Evolutionary conservation across 352 stramenopile genomes (phyloP).

Genomic region (Globisporangium solare): DNA sequence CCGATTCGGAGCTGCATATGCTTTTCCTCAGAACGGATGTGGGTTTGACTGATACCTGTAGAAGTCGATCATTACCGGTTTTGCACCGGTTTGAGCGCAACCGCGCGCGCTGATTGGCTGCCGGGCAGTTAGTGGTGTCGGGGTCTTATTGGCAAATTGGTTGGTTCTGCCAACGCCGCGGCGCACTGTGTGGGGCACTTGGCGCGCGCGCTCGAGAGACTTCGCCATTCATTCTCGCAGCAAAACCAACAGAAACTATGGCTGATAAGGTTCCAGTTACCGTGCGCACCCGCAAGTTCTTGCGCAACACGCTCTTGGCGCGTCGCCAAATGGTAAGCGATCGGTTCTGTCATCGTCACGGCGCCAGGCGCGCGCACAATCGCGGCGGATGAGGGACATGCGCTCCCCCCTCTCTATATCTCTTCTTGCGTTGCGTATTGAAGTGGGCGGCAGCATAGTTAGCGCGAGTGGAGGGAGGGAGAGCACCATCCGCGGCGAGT

Average conservation of each 20-base stretch:
- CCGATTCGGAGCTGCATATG: too few species aligned
- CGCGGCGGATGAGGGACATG: neutral
- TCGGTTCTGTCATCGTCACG: neutral
- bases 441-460: too few species aligned
- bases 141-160: constrained; percentile 46
- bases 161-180: constrained; percentile 48
- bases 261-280: constrained; percentile 93
- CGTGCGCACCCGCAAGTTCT: constrained; percentile 99
- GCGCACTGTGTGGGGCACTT: neutral
- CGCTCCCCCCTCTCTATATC: neutral
- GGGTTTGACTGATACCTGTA: neutral
- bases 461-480: too few species aligned
- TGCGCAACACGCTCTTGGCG: constrained; percentile 96
- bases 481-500: too few species aligned
- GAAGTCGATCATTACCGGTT: neutral
- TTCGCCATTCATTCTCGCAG: constrained; percentile 51
- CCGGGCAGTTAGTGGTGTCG: constrained; percentile 19
- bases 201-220: constrained; percentile 18
- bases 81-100: neutral
- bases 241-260: constrained; percentile 79
- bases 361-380: neutral
- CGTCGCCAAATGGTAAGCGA: constrained; percentile 95
- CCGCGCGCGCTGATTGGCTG: constrained; percentile 38
- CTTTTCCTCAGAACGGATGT: neutral
- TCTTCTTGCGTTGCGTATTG: too few species aligned